Percentiles rank a stretch among this genome's conserved stretches.
phyloP scores from a whole-genome alignment of 192 early-diverging fungal genomes.

The Coemansia aciculifera region DNA sequence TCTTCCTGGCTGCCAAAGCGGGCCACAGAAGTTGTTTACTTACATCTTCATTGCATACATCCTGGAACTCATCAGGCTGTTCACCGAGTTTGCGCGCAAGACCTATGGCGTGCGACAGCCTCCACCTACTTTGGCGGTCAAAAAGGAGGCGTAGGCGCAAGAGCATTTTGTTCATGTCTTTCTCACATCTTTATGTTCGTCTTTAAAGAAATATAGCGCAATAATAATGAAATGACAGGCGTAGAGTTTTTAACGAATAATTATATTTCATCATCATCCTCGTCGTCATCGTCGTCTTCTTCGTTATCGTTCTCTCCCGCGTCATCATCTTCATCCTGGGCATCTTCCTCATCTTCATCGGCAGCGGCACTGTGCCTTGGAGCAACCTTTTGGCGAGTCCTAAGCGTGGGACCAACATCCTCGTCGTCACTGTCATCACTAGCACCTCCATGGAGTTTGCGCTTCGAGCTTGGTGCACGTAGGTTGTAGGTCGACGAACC shows the following conservation, averaged over 20 bases:
- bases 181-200: background rate
- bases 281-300: constrained; percentile 12
- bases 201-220: background rate
- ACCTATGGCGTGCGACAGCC: constrained; percentile 56
- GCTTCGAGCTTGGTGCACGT: constrained; percentile 34
- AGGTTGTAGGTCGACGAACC: constrained; percentile 45
- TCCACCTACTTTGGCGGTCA: background rate
- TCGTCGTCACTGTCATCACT: constrained; percentile 17
- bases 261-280: background rate
- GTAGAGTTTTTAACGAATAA: background rate
- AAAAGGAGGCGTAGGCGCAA: constrained; percentile 17
- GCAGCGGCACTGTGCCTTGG: constrained; percentile 17
- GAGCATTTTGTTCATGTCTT: background rate
- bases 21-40: constrained; percentile 62
- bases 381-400: constrained; percentile 33
- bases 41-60: constrained; percentile 70
- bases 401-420: constrained; percentile 26
- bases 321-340: background rate
- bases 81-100: constrained; percentile 76
- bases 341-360: background rate
- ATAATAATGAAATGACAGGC: background rate
- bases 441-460: constrained; percentile 16
- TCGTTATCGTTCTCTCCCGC: background rate
- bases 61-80: constrained; percentile 73
- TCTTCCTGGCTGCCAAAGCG: constrained; percentile 59